Percentiles rank a stretch among this genome's conserved stretches.
Evolutionary conservation across 345 rosid genomes (phyloP).

Genomic region (Erodium maritimum): DNA sequence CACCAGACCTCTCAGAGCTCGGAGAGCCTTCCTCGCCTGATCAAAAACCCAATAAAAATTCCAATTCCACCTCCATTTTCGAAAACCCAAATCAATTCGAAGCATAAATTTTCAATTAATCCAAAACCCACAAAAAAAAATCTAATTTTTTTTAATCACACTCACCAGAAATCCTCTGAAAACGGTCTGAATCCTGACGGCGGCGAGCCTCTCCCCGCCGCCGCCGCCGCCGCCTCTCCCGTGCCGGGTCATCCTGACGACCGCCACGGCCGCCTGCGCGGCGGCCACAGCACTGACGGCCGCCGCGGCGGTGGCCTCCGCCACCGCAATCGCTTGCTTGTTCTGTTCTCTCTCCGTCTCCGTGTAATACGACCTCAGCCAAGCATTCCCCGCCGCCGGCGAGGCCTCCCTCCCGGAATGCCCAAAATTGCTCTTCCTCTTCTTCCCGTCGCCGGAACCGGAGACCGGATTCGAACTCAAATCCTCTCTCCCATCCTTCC

Average conservation of each 20-base stretch:
- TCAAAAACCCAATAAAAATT: too few species aligned
- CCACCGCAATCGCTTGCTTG: conserved; percentile 62
- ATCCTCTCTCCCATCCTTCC: too few species aligned
- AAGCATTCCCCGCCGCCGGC: conserved; percentile 25
- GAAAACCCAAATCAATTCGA: too few species aligned
- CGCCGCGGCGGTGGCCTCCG: conserved; percentile 65
- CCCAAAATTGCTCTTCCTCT: too few species aligned
- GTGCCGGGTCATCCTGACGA: conserved; percentile 47
- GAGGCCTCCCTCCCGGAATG: conserved; percentile 10
- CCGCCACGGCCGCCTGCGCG: conserved; percentile 50
- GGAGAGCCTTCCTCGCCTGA: conserved; percentile 73
- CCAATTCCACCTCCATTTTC: too few species aligned
- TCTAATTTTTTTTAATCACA: too few species aligned
- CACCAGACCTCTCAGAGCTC: conserved; percentile 66
- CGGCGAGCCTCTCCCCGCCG: conserved; percentile 39
- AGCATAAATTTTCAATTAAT: too few species aligned
- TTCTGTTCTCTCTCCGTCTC: conserved; percentile 55
- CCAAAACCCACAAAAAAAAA: too few species aligned
- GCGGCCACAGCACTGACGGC: conserved; percentile 73
- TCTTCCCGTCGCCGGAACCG: neutral
- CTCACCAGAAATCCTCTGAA: conserved; percentile 77
- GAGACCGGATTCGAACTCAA: neutral
- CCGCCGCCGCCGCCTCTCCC: conserved; percentile 36
- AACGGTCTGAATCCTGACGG: conserved; percentile 54
- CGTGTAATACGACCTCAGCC: conserved; percentile 38